Evolutionary conservation across 352 stramenopile species (phyloP), one percentile per base, ranked within the genome.

Genomic region (Pythium plurisporium): DNA sequence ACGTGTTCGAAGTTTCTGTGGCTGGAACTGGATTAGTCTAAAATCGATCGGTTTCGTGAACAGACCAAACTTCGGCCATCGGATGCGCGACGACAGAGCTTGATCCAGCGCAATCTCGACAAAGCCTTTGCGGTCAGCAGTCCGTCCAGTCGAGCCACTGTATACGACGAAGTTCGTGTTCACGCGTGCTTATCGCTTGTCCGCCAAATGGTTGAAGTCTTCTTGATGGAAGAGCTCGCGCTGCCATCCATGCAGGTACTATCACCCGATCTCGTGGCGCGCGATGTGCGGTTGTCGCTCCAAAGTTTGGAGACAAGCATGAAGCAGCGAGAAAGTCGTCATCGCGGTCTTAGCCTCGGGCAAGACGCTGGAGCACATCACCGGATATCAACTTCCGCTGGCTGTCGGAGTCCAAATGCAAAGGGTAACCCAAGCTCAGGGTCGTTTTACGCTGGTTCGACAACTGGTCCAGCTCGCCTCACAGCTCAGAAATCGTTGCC

Each of bases 291-390:
- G 1, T 20, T 76, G 6, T 83, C 73, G 5, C 55, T 88, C 1
- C 31, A 86, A 1, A 79, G 82, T 41, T 64, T 86, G 14, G 75
- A 91, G 30, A 51, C 76, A n/a, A 72, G 82, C 17, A 44, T 86
- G 20, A 74, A 73, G 10, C 65, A 85, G 17, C 76, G 81, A 12
- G 67, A 66, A 6, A 68, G 55, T 45, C 64, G 70, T 23, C 72
- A 85, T 53, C 76, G 73, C 38, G 61, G 66, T 22, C 56, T 49
- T 41, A 72, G 62, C 12, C 40, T 68, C 1, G 36, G 54, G 12
- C 54, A 59, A 17, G 59, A 67, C 19, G 19, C 20, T 26, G 38
- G 44, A 0, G 14, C n/a, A 0, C 27, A n/a, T 3, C 25, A 26
- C 8, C 50, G 40, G 20, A 34, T 44, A 9, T 44, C 43, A 33